These are phyloP conservation scores for Anthoceros angustus DNA, from an alignment of 225 moss, liverwort and hornwort species.

Conservation along the genomic window DNA sequence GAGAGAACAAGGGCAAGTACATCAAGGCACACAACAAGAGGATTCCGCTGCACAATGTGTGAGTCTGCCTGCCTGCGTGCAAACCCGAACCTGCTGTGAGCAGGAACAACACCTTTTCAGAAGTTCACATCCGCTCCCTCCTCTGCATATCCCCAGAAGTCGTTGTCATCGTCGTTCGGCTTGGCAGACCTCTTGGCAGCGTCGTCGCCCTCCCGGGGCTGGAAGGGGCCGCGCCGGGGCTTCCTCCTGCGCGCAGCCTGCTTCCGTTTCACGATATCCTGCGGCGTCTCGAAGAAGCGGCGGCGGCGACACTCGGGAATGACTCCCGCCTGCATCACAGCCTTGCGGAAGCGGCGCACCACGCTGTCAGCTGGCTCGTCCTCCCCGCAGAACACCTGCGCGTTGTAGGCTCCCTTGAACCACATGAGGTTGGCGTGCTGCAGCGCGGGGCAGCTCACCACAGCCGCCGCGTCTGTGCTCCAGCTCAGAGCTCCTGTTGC, in stretches of 20 bases:
- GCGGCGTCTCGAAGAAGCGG: slow-evolving; percentile 85
- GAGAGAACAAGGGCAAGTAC: too few relatives aligned
- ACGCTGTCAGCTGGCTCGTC: slow-evolving; percentile 91
- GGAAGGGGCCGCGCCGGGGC: slow-evolving; percentile 9
- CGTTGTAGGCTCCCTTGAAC: slow-evolving; percentile 86
- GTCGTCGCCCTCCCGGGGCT: slow-evolving; percentile 11
- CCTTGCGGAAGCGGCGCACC: slow-evolving; percentile 82
- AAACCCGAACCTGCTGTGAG: not conserved
- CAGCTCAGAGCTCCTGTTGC: not conserved
- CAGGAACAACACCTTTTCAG: slow-evolving; percentile 9
- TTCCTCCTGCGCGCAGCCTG: slow-evolving; percentile 15
- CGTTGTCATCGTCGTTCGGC: slow-evolving; percentile 32
- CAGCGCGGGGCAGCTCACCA: slow-evolving; percentile 31
- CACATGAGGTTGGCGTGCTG: slow-evolving; percentile 71
- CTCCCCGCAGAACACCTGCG: slow-evolving; percentile 82
- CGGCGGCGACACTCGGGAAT: slow-evolving; percentile 92
- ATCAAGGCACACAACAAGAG: too few relatives aligned
- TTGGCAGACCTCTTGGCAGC: slow-evolving; percentile 20
- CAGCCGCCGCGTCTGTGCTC: not conserved
- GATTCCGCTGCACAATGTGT: too few relatives aligned
- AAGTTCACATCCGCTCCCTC: slow-evolving; percentile 35
- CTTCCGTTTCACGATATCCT: slow-evolving; percentile 93
- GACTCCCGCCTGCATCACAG: slow-evolving; percentile 86
- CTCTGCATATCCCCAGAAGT: slow-evolving; percentile 53
- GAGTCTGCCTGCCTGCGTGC: too few relatives aligned